Percentiles rank a stretch among this genome's conserved stretches.
Evolutionary conservation across 2,329 filamentous ascomycete species (phyloP).

Genomic region (Karstenula rhodostoma): DNA sequence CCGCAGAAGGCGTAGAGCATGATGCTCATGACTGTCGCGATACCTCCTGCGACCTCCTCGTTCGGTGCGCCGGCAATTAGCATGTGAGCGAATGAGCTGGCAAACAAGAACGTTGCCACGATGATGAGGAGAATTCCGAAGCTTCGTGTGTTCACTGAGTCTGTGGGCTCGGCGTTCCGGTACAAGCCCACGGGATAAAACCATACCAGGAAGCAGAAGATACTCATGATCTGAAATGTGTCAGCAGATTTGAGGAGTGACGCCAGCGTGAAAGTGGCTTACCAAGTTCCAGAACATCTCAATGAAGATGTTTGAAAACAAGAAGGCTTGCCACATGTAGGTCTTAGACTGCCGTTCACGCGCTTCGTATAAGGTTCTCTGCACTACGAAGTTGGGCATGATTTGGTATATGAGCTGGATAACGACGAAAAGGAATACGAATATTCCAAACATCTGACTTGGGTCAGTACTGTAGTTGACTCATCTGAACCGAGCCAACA

Average conservation of each 20-base stretch:
- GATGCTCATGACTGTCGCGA: conserved; percentile 76
- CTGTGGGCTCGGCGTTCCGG: conserved; percentile 70
- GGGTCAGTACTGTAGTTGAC: not conserved
- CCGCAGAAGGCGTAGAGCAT: conserved; percentile 73
- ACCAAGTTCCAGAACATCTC: conserved; percentile 82
- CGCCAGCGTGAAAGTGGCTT: conserved; percentile 32
- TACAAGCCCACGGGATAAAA: conserved; percentile 87
- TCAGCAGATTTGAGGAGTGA: conserved; percentile 36
- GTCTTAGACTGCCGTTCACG: conserved; percentile 84
- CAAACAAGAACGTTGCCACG: conserved; percentile 78
- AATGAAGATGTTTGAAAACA: conserved; percentile 81
- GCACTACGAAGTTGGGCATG: conserved; percentile 86
- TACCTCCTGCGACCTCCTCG: conserved; percentile 77
- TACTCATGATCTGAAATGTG: conserved; percentile 66
- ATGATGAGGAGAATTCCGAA: conserved; percentile 81
- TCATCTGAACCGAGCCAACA: too few species aligned
- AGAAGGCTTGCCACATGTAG: conserved; percentile 86
- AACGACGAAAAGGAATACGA: conserved; percentile 83
- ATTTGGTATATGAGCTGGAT: conserved; percentile 79
- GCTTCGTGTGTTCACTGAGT: conserved; percentile 71
- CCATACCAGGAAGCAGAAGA: conserved; percentile 79
- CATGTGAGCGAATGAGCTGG: conserved; percentile 81
- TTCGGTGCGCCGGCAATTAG: conserved; percentile 78
- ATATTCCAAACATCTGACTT: conserved; percentile 76
- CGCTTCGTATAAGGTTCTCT: conserved; percentile 82